Evolutionary conservation across 345 rosid genomes (phyloP), one percentile per base, ranked within the genome.

Genomic region (Sonneratia alba): DNA sequence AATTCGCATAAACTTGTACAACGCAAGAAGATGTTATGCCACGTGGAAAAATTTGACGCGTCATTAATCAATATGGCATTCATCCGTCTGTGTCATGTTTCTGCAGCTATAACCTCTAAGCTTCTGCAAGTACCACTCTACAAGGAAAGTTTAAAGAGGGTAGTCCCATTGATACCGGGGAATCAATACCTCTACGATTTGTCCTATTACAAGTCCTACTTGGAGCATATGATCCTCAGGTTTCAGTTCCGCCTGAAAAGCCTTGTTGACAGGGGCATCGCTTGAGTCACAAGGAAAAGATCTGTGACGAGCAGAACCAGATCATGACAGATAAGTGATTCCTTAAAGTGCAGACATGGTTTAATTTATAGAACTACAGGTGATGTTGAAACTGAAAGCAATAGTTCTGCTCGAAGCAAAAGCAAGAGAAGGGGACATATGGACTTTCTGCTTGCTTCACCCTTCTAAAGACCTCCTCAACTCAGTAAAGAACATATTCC

Each of bases 401-500:
- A 75, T 34, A 38, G 77, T 69, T 74, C 40, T 70, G 62, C 40
- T 72, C 67, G 27, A 73, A 66, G 71, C 40, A 45, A 45, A 69
- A 64, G 55, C 56, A 51, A 47, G 14, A 13, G 51, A 13, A 13
- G 51, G 51, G 15, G 51, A 47, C 15, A 47, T 47, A 13, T 47
- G 51, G 51, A 47, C 51, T 47, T 47, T 47, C 51, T 9, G 51
- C 13, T 47, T 47, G 51, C 51, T 47, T 47, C 51, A 47, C 51
- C 51, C 51, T 13, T 47, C 15, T 13, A 2, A 47, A 47, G 5
- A 47, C 15, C 51, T 13, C 15, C 51, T 13, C 15, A 9, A 85
- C 22, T 48, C 80, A 79, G 82, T 81, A 88, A 86, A 81, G 87
- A 82, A 85, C 84, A 45, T 76, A 66, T 74, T 78, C 70, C 84